Percentiles rank a stretch among this genome's conserved stretches.
These are phyloP conservation scores for Leersia perrieri DNA, from an alignment of 176 grass and related monocot genomes.

Conservation along the genomic window DNA sequence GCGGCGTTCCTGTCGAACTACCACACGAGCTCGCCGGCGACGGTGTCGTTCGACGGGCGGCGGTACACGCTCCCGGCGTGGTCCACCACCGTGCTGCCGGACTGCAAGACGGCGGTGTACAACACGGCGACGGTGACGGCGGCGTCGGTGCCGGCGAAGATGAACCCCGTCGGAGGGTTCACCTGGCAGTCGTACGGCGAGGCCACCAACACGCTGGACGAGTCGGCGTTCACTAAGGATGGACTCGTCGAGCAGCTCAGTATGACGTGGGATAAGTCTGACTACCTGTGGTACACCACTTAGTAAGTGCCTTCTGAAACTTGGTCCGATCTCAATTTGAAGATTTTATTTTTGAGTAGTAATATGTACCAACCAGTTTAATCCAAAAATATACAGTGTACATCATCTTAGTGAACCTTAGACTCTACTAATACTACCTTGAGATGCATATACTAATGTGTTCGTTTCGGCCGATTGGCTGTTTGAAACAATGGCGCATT, in stretches of 20 bases:
- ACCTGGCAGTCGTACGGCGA: conserved; percentile 81
- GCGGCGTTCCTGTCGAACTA: conserved; percentile 92
- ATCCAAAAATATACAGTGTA: too few species aligned
- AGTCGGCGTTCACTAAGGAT: conserved; percentile 78
- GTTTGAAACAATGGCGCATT: too few species aligned
- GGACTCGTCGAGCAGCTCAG: conserved; percentile 85
- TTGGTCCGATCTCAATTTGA: neutral
- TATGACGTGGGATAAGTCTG: conserved; percentile 94
- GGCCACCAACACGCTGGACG: conserved; percentile 56
- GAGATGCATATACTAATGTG: too few species aligned
- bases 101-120: conserved; percentile 84
- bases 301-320: conserved; percentile 50
- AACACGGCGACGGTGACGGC: conserved; percentile 82
- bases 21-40: conserved; percentile 44
- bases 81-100: conserved; percentile 92
- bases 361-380: too few species aligned
- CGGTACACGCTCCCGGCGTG: conserved; percentile 72
- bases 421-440: too few species aligned
- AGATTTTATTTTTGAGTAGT: neutral
- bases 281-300: conserved; percentile 98
- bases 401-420: too few species aligned
- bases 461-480: too few species aligned
- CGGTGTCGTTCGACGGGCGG: conserved; percentile 58
- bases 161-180: conserved; percentile 53
- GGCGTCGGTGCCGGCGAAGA: conserved; percentile 52